Conservation (phyloP, 371 early-diverging fungal genomes). For the Rhizopus delemar region DNA sequence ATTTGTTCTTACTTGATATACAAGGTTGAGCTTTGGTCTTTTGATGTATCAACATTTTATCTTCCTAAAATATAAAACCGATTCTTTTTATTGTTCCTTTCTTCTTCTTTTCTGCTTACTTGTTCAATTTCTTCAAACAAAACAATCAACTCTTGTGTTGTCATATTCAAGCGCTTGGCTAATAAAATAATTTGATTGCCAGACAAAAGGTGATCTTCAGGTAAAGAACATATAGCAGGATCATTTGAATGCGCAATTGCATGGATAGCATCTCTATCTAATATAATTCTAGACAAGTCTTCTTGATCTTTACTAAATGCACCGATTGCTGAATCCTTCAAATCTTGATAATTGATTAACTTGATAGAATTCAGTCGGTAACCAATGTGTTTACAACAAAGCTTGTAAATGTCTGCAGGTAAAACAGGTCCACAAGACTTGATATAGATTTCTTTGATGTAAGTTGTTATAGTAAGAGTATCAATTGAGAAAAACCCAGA, state of each 20-base stretch:
- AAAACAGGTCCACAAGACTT: slow-evolving; percentile 20
- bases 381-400: slow-evolving; percentile 2
- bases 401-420: slow-evolving; percentile 19
- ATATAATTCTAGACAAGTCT: not conserved
- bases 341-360: slow-evolving; percentile 9
- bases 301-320: slow-evolving; percentile 1
- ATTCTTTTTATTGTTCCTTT: no score
- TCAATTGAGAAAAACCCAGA: slow-evolving; percentile 4
- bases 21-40: no score
- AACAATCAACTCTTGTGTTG: not conserved
- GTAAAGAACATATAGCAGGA: slow-evolving; percentile 5
- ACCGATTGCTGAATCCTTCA: not conserved
- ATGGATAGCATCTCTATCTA: slow-evolving; percentile 23
- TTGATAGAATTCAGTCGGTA: not conserved
- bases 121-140: slow-evolving; percentile 16
- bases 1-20: no score
- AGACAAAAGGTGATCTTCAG: slow-evolving; percentile 16
- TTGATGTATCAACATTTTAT: no score
- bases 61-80: not conserved
- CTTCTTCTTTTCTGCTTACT: no score
- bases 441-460: slow-evolving; percentile 15
- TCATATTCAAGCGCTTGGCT: slow-evolving; percentile 19
- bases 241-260: slow-evolving; percentile 22
- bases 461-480: not conserved
- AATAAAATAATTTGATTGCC: slow-evolving; percentile 25